These are phyloP conservation scores for Pseudogymnoascus sp. DNA, from an alignment of 2,329 filamentous ascomycete genomes.

Conservation along the genomic window DNA sequence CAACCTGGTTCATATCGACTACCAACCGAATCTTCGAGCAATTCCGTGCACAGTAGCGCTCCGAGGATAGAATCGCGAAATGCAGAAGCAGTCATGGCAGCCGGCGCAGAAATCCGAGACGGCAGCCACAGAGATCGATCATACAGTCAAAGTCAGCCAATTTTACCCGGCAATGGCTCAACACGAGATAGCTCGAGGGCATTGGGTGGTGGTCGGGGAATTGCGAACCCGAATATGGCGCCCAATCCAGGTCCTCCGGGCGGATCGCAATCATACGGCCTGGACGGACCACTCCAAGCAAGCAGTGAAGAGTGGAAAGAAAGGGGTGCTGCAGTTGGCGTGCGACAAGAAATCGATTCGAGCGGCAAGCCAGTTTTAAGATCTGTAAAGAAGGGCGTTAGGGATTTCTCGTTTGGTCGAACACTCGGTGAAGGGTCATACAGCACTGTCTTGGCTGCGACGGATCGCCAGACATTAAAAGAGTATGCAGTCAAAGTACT, in stretches of 20 bases:
- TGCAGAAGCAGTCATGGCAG: conserved; percentile 51
- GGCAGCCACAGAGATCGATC: conserved; percentile 62
- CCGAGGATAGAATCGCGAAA: conserved; percentile 59
- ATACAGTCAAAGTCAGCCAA: conserved; percentile 54
- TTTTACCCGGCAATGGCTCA: conserved; percentile 53
- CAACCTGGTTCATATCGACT: conserved; percentile 45
- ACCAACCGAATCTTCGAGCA: conserved; percentile 52
- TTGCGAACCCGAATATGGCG: neutral
- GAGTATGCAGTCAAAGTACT: conserved; percentile 98
- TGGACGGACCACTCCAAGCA: conserved; percentile 51
- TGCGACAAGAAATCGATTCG: conserved; percentile 77
- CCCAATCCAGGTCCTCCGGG: conserved; percentile 22
- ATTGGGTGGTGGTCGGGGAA: conserved; percentile 50
- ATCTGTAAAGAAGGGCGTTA: conserved; percentile 91
- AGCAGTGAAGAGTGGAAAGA: conserved; percentile 96
- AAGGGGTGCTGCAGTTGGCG: conserved; percentile 77
- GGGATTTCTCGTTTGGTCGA: conserved; percentile 90
- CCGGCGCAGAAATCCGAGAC: conserved; percentile 60
- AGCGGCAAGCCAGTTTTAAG: conserved; percentile 76
- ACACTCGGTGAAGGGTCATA: conserved; percentile 94
- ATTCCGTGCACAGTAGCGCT: conserved; percentile 48
- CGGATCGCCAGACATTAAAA: conserved; percentile 86
- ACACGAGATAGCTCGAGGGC: conserved; percentile 72
- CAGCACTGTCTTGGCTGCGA: conserved; percentile 89
- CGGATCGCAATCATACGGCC: conserved; percentile 41